Base-by-base conservation (phyloP, 2,329 filamentous ascomycete genomes). In the Malbranchea cinnamomea region DNA sequence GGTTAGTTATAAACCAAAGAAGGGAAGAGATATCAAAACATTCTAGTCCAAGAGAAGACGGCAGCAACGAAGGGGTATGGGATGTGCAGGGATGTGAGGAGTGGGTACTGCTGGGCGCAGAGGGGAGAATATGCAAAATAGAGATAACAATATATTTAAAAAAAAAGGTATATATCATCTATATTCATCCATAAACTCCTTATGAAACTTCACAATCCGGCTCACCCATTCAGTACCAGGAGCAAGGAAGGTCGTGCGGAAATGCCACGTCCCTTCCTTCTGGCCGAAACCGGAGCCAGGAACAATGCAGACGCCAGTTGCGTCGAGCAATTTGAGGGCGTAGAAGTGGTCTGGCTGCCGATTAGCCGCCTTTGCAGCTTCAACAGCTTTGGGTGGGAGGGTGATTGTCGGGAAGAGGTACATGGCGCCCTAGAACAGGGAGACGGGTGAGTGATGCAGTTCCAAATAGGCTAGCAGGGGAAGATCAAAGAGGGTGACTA, bases 371-470 rank as follows among this genome's bases (percentile, higher is more conserved):
- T 65, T 56, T 20, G 89, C 89, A 10, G 80, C 81, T 41, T 77
- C 75, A 38, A 76, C 58, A 23, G 84, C 89, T 59, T 81, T 82
- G 14, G 59, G 44, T 2, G 89, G 72, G 14, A 98, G 65, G 19
- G 65, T 73, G 59, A 98, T 92, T 44, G 82, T 89, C 14, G 89
- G 89, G 72, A 95, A 98, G 47, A 98, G 78, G 63, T 98, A 98
- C 89, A 98, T 98, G 52, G 80, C 78, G 37, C 89, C 89, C 68
- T 93, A 41, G 15, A 10, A 19, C 30, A 32, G 32, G n/a, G n/a
- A n/a, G 6, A 35, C 33, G 36, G 30, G 31, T 21, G 39, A 24
- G 23, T 21, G 20, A 18, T 14, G 20, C 6, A 26, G 23, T 6
- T 13, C 19, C 21, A 12, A 22, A 21, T 25, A 23, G 11, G 22